These are phyloP conservation scores for Fusarium sp. DNA, from an alignment of 2,329 filamentous ascomycete genomes.

Conservation along the genomic window DNA sequence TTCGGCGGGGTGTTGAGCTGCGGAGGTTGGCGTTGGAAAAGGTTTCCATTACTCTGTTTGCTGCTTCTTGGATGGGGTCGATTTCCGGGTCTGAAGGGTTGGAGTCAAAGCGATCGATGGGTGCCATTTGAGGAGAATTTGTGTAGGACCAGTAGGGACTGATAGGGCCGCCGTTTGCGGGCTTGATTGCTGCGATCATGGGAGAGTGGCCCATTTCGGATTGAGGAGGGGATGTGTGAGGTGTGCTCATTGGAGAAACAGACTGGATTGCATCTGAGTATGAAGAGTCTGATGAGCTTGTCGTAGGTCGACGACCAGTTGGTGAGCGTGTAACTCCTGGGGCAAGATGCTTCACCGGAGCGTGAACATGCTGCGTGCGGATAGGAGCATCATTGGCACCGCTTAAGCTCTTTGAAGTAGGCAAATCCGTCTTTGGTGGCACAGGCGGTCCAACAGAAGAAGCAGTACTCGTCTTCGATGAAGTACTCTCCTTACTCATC, in stretches of 20 bases:
- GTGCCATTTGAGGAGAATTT: conserved; percentile 37
- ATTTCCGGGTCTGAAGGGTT: conserved; percentile 32
- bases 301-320: conserved; percentile 30
- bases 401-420: not conserved
- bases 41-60: conserved; percentile 50
- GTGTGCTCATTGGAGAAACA: conserved; percentile 53
- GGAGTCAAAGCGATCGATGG: conserved; percentile 38
- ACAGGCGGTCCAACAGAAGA: conserved; percentile 30
- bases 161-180: conserved; percentile 15
- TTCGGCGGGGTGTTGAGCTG: conserved; percentile 33
- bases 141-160: conserved; percentile 42
- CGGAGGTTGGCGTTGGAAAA: conserved; percentile 47
- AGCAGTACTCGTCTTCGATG: conserved; percentile 1
- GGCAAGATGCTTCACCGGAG: conserved; percentile 17
- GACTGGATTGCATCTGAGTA: conserved; percentile 56
- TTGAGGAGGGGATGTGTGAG: conserved; percentile 56
- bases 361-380: not conserved
- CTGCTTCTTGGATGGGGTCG: conserved; percentile 50
- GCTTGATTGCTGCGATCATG: conserved; percentile 22
- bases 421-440: not conserved
- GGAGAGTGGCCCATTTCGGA: conserved; percentile 53
- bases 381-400: not conserved
- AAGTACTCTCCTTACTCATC: conserved; percentile 15
- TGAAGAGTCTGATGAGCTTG: conserved; percentile 54
- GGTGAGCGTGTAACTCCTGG: conserved; percentile 12